Conservation (phyloP, 441 rosid genomes). For the Biscutella laevigata region DNA sequence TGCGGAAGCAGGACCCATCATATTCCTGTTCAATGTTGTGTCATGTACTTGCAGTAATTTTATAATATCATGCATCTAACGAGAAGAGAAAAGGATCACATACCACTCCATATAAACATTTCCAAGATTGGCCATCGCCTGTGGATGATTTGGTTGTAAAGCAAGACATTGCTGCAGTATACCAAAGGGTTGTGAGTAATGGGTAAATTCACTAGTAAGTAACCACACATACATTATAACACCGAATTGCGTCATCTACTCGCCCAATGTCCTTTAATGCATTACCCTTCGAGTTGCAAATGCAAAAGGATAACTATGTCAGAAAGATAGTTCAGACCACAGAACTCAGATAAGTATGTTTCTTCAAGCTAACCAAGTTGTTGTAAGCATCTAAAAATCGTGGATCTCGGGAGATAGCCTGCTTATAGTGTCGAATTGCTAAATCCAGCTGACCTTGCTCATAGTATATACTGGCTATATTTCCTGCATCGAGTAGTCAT, state of each 20-base stretch:
- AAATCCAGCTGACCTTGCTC: slow-evolving; percentile 83
- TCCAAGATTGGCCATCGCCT: slow-evolving; percentile 95
- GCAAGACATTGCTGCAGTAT: slow-evolving; percentile 83
- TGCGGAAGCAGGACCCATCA: slow-evolving; percentile 76
- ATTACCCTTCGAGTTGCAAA: slow-evolving; percentile 59
- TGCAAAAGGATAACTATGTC: neutral
- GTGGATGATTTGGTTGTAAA: slow-evolving; percentile 90
- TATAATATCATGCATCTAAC: neutral
- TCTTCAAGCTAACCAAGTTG: slow-evolving; percentile 65
- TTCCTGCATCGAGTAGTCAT: slow-evolving; percentile 41
- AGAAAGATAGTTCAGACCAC: slow-evolving; percentile 3
- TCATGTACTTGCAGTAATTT: neutral
- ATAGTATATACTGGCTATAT: slow-evolving; percentile 81
- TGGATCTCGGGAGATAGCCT: slow-evolving; percentile 76
- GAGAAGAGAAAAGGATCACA: slow-evolving; percentile 14
- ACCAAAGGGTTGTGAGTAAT: slow-evolving; percentile 11
- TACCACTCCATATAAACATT: slow-evolving; percentile 98
- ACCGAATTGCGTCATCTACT: slow-evolving; percentile 88
- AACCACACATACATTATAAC: slow-evolving; percentile 63
- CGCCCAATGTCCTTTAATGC: slow-evolving; percentile 88
- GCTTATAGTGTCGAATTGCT: slow-evolving; percentile 84
- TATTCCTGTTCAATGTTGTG: slow-evolving; percentile 49
- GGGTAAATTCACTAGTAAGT: neutral
- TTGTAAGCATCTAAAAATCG: slow-evolving; percentile 94
- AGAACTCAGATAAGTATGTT: neutral